Percentiles rank a stretch among this genome's conserved stretches.
phyloP scores from a whole-genome alignment of 345 rosid species.

The Rhodomyrtus tomentosa region DNA sequence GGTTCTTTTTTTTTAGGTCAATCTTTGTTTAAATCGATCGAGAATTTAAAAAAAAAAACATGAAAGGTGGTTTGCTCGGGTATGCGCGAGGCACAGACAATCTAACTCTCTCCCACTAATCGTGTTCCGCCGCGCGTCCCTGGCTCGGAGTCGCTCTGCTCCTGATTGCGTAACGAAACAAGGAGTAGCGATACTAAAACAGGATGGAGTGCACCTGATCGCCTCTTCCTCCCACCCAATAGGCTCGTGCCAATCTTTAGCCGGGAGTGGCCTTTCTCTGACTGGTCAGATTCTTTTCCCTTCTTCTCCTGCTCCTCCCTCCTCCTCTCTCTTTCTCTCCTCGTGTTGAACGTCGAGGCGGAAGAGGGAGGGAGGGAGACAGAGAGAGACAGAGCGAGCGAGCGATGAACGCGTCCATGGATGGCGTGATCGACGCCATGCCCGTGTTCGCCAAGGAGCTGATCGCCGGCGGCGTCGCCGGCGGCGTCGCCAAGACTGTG shows the following conservation, averaged over 20 bases:
- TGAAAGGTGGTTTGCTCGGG: not conserved
- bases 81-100: not conserved
- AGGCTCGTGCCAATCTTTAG: not conserved
- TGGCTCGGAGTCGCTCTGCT: no score
- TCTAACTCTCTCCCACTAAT: not conserved
- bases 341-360: not conserved
- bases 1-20: no score
- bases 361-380: constrained; percentile 40
- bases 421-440: constrained; percentile 51
- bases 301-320: constrained; percentile 7
- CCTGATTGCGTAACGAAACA: accelerated
- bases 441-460: constrained; percentile 79
- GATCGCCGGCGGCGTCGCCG: constrained; percentile 84
- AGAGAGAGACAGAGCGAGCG: constrained; percentile 17
- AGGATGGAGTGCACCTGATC: not conserved
- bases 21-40: not conserved
- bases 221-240: not conserved
- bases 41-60: not conserved
- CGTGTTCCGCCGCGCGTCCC: not conserved
- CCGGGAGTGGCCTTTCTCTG: not conserved
- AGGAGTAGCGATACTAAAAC: not conserved
- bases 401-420: constrained; percentile 4
- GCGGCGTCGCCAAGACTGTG: constrained; percentile 71
- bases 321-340: not conserved
- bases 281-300: not conserved